These are phyloP conservation scores for Arabis hirsuta DNA, from an alignment of 345 rosid species.

Conservation along the genomic window DNA sequence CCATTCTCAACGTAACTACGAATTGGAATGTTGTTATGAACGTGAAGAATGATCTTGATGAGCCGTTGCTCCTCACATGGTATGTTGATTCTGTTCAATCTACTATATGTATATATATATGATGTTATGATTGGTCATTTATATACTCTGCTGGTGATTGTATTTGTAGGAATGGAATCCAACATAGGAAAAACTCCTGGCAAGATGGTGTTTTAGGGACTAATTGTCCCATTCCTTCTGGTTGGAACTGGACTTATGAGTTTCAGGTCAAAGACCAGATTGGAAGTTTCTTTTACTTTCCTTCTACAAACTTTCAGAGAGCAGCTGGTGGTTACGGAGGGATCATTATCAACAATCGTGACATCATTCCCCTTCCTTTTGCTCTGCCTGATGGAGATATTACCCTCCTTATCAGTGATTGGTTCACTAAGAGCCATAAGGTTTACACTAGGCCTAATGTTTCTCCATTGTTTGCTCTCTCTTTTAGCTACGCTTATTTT, in stretches of 20 bases:
- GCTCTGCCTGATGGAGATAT: slow-evolving; percentile 73
- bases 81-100: slow-evolving; percentile 26
- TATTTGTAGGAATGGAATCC: slow-evolving; percentile 70
- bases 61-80: slow-evolving; percentile 83
- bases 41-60: slow-evolving; percentile 72
- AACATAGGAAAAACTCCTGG: slow-evolving; percentile 86
- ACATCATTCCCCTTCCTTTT: slow-evolving; percentile 73
- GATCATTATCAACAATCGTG: slow-evolving; percentile 68
- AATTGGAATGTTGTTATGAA: slow-evolving; percentile 77
- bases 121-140: background rate
- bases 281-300: slow-evolving; percentile 84
- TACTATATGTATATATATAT: background rate
- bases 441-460: slow-evolving; percentile 40
- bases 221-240: slow-evolving; percentile 84
- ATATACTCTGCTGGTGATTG: slow-evolving; percentile 1
- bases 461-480: slow-evolving; percentile 23
- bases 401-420: slow-evolving; percentile 73
- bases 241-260: slow-evolving; percentile 86
- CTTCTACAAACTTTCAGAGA: slow-evolving; percentile 68
- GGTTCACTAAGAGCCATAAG: slow-evolving; percentile 82
- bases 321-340: slow-evolving; percentile 86
- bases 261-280: slow-evolving; percentile 92
- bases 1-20: slow-evolving; percentile 68
- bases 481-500: background rate
- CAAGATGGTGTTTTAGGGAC: slow-evolving; percentile 91